Percentiles rank a stretch among this genome's conserved stretches.
Conservation (phyloP, 768 basidiomycete genomes). For the Chalciporus sphaerocephalus region DNA sequence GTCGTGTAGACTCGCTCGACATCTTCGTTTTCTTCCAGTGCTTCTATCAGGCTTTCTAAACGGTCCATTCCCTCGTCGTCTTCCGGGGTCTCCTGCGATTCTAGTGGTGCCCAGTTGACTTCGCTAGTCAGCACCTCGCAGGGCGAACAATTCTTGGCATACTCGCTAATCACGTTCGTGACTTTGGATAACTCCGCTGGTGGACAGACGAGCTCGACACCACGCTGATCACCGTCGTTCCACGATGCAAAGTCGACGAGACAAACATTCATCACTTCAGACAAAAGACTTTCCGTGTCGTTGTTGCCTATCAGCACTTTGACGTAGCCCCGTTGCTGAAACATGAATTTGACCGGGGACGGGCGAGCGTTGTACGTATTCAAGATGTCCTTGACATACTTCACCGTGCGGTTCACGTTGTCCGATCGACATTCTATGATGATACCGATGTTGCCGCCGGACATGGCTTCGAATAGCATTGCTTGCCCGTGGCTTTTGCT, state of each 20-base stretch:
- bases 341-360: constrained; percentile 64
- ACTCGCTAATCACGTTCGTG: constrained; percentile 31
- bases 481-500: constrained; percentile 45
- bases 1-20: constrained; percentile 58
- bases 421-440: constrained; percentile 64
- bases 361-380: constrained; percentile 51
- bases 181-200: constrained; percentile 38
- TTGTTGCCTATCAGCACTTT: constrained; percentile 38
- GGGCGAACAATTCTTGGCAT: constrained; percentile 23
- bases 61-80: constrained; percentile 35
- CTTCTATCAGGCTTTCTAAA: constrained; percentile 45
- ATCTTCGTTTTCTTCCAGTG: constrained; percentile 55
- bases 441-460: constrained; percentile 54
- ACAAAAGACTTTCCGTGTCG: constrained; percentile 35
- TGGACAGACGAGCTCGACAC: constrained; percentile 44
- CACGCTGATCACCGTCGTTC: constrained; percentile 31
- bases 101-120: constrained; percentile 51
- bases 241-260: constrained; percentile 45
- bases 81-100: constrained; percentile 34
- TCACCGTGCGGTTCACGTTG: constrained; percentile 59
- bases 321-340: constrained; percentile 52
- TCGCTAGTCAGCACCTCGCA: constrained; percentile 46
- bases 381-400: constrained; percentile 51
- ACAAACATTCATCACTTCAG: constrained; percentile 37
- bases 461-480: constrained; percentile 59